Evolutionary conservation across 1,139 yeast species (phyloP), one percentile per base, ranked within the genome.

Genomic region (Geotrichum australiense): DNA sequence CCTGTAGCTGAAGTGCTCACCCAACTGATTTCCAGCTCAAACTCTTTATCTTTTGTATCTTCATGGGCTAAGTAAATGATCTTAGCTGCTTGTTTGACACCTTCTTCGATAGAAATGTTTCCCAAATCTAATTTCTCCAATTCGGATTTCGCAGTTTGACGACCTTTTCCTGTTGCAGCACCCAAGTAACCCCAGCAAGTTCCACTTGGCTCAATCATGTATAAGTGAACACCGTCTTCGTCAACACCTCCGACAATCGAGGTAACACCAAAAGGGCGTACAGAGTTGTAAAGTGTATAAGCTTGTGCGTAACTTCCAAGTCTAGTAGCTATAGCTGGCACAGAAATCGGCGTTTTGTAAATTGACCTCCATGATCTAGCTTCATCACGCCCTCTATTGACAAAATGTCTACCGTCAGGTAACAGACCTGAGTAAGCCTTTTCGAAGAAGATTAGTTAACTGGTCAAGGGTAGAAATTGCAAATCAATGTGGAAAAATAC

Each of bases 191-290:
- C 99, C 97, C 98, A 91, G 58, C 80, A 84, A 1, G 87, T 72
- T 48, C 99, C 98, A 62, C 94, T 84, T 51, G 99, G 98, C 63
- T 93, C 99, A 49, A 93, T 74, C 96, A 91, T 89, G 66, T 83
- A 89, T 58, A 93, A 73, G 61, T 89, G 96, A 28, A 95, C 79
- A 7, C 95, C 95, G 11, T 64, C 66, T 49, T 81, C 76, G 61
- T 89, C 97, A 38, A 85, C 78, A 49, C 98, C 98, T 36, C 96
- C 98, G 40, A 93, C 74, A 50, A 93, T 89, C 12, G 95, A 79
- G 41, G 87, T 79, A 44, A 91, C 76, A 40, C 99, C 99, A 64
- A 91, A 91, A 19, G 98, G 99, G 63, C 99, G 80, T 10, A 93
- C 98, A 24, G 97, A 87, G 62, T 86, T 87, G 68, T 89, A 91